These are phyloP conservation scores for Leptoxyphium fumago DNA, from an alignment of 2,329 filamentous ascomycete species.

Conservation along the genomic window DNA sequence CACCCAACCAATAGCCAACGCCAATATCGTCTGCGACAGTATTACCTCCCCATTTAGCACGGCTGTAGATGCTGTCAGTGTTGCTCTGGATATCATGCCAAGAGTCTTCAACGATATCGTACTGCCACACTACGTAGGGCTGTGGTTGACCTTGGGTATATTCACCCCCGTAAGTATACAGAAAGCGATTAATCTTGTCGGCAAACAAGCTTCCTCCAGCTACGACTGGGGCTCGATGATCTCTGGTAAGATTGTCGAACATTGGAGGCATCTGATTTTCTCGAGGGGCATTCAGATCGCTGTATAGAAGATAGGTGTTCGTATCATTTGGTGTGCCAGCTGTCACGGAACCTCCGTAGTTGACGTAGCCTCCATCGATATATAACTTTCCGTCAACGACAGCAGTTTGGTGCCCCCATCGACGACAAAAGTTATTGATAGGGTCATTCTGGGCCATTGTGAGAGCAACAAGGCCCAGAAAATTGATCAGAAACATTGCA, in stretches of 20 bases:
- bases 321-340: slow-evolving; percentile 38
- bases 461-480: not conserved
- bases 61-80: slow-evolving; percentile 39
- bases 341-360: slow-evolving; percentile 35
- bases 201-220: slow-evolving; percentile 40
- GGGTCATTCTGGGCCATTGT: slow-evolving; percentile 24
- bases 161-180: slow-evolving; percentile 50
- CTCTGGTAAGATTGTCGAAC: slow-evolving; percentile 44
- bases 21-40: slow-evolving; percentile 37
- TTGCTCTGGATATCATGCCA: slow-evolving; percentile 37
- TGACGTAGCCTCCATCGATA: slow-evolving; percentile 46
- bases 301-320: slow-evolving; percentile 42
- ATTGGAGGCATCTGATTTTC: slow-evolving; percentile 33
- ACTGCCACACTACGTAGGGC: slow-evolving; percentile 39
- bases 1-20: slow-evolving; percentile 47
- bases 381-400: slow-evolving; percentile 45
- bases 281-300: slow-evolving; percentile 35
- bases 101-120: slow-evolving; percentile 41
- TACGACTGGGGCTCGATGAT: slow-evolving; percentile 39
- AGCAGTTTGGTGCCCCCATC: slow-evolving; percentile 44
- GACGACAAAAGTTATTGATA: slow-evolving; percentile 35
- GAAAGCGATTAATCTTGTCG: slow-evolving; percentile 46
- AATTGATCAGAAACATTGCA: not conserved
- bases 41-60: not conserved
- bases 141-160: slow-evolving; percentile 28